A percentile compares a stretch with the other conserved stretches of the same genome.
Evolutionary conservation across 2,329 filamentous ascomycete species (phyloP).

Genomic region (Chaetomium sp.): DNA sequence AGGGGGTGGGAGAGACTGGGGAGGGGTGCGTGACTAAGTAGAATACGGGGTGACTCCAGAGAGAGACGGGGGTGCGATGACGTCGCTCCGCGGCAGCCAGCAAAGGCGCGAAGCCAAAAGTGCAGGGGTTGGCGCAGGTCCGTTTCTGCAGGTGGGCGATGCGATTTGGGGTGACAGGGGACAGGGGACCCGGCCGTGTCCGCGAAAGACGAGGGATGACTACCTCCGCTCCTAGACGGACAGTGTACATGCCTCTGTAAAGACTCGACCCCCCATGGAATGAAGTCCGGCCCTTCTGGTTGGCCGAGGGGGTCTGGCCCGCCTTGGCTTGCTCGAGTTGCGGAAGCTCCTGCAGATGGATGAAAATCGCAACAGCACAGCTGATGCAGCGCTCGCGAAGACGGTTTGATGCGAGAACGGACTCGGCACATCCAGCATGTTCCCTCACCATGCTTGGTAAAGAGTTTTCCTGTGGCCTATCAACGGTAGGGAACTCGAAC

Average conservation of each 20-base stretch:
- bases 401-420: slow-evolving; percentile 5
- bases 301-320: slow-evolving; percentile 6
- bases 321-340: slow-evolving; percentile 16
- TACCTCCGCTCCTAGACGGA: not conserved
- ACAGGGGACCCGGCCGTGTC: not conserved
- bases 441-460: not conserved
- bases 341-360: slow-evolving; percentile 18
- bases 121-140: slow-evolving; percentile 10
- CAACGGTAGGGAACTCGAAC: not conserved
- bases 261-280: not conserved
- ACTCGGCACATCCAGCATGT: slow-evolving; percentile 7
- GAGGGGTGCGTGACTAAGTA: slow-evolving; percentile 12
- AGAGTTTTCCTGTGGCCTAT: not conserved
- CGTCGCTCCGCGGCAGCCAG: not conserved
- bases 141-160: not conserved
- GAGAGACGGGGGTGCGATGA: not conserved
- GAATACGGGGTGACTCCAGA: slow-evolving; percentile 11
- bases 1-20: not conserved
- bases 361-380: slow-evolving; percentile 16
- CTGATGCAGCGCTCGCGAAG: slow-evolving; percentile 4
- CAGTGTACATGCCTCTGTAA: slow-evolving; percentile 3
- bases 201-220: not conserved
- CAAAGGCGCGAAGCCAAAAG: not conserved
- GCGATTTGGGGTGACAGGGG: slow-evolving; percentile 1
- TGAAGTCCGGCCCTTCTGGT: not conserved